Evolutionary conservation across 2,329 filamentous ascomycete species (phyloP), one percentile per base, ranked within the genome.

Genomic region (Cladorrhinum sp.): DNA sequence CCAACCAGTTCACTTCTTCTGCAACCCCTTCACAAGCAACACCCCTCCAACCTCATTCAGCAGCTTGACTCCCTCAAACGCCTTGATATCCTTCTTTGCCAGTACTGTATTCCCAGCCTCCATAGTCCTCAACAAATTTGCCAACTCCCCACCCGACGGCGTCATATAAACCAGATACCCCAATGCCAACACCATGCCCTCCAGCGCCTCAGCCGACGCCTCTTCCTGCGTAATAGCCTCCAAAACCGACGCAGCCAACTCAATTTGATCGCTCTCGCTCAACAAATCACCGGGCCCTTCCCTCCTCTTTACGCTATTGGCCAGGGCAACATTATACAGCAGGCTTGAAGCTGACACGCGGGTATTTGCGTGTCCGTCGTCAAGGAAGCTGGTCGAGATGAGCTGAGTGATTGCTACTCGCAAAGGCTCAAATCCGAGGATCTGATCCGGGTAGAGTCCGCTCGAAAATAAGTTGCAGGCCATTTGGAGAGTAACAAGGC

Each of bases 381-480:
- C 92, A 0, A 97, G 81, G 24, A 98, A 86, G 64, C 88, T 91
- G 1, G 86, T 85, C 0, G 91, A 90, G 20, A 95, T 82, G 14
- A 97, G 80, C 62, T 84, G 79, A 1, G 90, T 86, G 26, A 94
- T 77, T 0, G 85, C 79, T 1, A 77, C 72, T 5, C 86, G 82
- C 55, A 92, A 74, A 21, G 68, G 57, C 1, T 75, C 73, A 49
- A 82, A 76, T 1, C 76, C 73, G 6, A 90, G 77, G 8, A 93
- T 79, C 63, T 87, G 82, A 2, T 85, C 80, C 0, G 86, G 79
- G 69, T 89, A 96, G 0, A 96, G 79, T 0, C 85, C 82, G 0
- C 88, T 88, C 0, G 85, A 87, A 76, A 96, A 96, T 48, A 96
- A 79, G 69, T 96, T 97, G 76, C 92, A 96, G 1, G 86, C 82